phyloP scores from a whole-genome alignment of 306 rosid species.

The Vigna nakashimae region DNA sequence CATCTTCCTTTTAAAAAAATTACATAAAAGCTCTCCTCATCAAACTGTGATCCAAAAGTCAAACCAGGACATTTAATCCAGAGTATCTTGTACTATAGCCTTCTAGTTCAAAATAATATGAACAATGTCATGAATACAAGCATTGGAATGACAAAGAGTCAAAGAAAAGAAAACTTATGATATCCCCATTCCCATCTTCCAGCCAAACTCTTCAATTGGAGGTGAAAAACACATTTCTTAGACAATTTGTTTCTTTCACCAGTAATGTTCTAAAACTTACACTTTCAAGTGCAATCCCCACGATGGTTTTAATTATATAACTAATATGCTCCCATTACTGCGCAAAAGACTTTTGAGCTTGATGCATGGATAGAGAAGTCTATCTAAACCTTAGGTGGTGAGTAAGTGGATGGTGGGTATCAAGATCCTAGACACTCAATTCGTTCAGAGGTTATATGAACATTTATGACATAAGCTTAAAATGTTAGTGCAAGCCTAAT shows the following conservation, averaged over 20 bases:
- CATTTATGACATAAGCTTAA: constrained; percentile 25
- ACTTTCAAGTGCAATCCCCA: not conserved
- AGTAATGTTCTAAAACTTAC: not conserved
- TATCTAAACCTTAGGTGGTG: not conserved
- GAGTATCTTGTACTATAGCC: constrained; percentile 1
- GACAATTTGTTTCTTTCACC: constrained; percentile 17
- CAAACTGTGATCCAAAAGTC: not conserved
- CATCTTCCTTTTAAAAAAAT: not conserved
- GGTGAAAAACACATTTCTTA: constrained; percentile 7
- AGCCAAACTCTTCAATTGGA: not conserved
- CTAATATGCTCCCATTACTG: not conserved
- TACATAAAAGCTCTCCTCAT: not conserved
- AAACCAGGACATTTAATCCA: constrained; percentile 5
- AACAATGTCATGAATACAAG: not conserved
- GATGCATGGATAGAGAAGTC: not conserved
- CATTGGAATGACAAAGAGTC: not conserved
- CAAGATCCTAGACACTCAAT: constrained; percentile 7
- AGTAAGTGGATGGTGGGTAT: not conserved
- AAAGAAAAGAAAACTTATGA: not conserved
- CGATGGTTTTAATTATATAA: not conserved
- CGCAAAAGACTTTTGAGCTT: constrained; percentile 17
- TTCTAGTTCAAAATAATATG: not conserved
- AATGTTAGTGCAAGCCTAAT: constrained; percentile 29
- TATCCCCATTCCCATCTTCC: not conserved
- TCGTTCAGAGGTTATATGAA: not conserved